Evolutionary conservation across 129 eudicot species (phyloP).

Genomic region (Ambrosia artemisiifolia): DNA sequence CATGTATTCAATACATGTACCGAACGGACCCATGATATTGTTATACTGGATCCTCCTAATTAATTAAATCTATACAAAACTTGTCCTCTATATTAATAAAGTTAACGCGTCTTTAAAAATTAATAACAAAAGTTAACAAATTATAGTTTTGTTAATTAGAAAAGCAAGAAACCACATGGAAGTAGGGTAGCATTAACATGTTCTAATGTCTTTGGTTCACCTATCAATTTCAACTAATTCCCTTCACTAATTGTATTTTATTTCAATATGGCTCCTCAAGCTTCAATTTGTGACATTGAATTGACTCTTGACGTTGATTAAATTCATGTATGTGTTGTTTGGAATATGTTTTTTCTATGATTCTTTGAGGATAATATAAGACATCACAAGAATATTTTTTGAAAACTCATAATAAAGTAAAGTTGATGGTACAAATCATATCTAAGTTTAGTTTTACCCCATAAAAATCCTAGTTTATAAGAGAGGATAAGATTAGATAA

Average conservation of each 20-base stretch:
- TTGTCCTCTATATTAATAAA: background rate
- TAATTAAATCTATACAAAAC: too few relatives aligned
- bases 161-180: constrained; percentile 27
- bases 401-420: background rate
- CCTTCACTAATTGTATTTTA: constrained; percentile 6
- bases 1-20: background rate
- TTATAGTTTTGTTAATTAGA: background rate
- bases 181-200: constrained; percentile 30
- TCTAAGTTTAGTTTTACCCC: background rate
- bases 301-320: constrained; percentile 6
- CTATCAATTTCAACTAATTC: constrained; percentile 25
- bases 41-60: too few relatives aligned
- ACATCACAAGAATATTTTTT: background rate
- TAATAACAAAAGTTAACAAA: background rate
- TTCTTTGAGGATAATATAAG: constrained; percentile 2
- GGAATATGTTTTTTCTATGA: constrained; percentile 5
- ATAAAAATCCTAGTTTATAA: background rate
- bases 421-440: background rate
- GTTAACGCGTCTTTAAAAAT: background rate
- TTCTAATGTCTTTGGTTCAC: constrained; percentile 24
- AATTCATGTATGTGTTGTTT: background rate
- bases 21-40: background rate
- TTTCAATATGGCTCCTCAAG: background rate
- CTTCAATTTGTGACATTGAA: background rate
- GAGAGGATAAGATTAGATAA: background rate